Percentiles rank a stretch among this genome's conserved stretches.
These are phyloP conservation scores for Fragosphaeria purpurea DNA, from an alignment of 2,329 filamentous ascomycete species.

Conservation along the genomic window DNA sequence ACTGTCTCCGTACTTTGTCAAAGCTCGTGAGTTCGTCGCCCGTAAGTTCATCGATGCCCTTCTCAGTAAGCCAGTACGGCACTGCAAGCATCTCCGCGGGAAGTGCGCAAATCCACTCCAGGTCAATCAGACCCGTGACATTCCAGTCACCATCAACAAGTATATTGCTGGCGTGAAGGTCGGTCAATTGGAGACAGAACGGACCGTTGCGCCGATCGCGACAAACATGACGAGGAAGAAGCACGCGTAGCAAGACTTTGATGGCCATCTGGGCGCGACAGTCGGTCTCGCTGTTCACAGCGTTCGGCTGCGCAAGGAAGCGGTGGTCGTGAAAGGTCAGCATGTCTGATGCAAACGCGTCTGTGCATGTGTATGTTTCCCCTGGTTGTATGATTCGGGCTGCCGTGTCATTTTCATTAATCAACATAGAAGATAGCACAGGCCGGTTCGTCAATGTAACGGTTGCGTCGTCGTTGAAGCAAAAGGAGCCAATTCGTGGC, in stretches of 20 bases:
- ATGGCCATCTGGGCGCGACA: constrained; percentile 19
- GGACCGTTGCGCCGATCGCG: constrained; percentile 12
- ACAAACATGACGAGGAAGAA: constrained; percentile 17
- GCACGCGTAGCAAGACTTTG: constrained; percentile 13
- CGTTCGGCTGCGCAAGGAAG: constrained; percentile 18
- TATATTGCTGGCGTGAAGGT: constrained; percentile 21
- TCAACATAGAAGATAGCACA: constrained; percentile 14
- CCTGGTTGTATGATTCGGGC: constrained; percentile 17
- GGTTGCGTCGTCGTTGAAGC: constrained; percentile 17
- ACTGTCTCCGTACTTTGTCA: constrained; percentile 7
- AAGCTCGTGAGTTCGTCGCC: constrained; percentile 6
- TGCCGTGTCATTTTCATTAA: constrained; percentile 22
- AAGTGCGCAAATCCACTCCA: constrained; percentile 21
- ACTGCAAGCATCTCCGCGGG: constrained; percentile 19
- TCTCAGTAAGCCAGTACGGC: constrained; percentile 21
- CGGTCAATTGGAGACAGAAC: constrained; percentile 18
- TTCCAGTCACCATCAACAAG: constrained; percentile 24
- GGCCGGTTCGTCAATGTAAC: constrained; percentile 7
- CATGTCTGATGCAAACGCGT: constrained; percentile 18
- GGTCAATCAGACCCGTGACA: constrained; percentile 20
- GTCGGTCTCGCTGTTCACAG: constrained; percentile 13
- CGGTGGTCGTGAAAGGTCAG: constrained; percentile 17
- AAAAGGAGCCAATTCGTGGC: constrained; percentile 19
- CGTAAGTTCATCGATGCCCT: constrained; percentile 6
- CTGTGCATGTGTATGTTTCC: constrained; percentile 21